Percentiles rank a stretch among this genome's conserved stretches.
These are phyloP conservation scores for Aspergillus nanangensis DNA, from an alignment of 495 filamentous ascomycete genomes.

Conservation along the genomic window DNA sequence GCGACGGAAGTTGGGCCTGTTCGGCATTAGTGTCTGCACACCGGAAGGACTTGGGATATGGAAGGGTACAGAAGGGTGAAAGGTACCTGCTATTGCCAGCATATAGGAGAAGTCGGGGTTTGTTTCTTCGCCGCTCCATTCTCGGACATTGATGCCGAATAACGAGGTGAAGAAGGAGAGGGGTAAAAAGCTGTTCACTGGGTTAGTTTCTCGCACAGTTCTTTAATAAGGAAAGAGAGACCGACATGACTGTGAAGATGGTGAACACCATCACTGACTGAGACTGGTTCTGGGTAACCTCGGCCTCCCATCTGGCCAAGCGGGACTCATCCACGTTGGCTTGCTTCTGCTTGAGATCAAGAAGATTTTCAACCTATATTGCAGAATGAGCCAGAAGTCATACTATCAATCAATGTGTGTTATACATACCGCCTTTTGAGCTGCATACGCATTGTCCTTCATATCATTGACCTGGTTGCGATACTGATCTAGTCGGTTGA, in stretches of 20 bases:
- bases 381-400: not conserved
- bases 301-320: conserved; percentile 57
- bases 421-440: conserved; percentile 33
- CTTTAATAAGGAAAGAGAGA: too few relatives aligned
- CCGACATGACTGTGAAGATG: conserved; percentile 62
- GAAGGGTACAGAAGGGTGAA: not conserved
- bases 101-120: conserved; percentile 30
- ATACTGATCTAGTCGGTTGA: conserved; percentile 52
- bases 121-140: conserved; percentile 49
- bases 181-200: conserved; percentile 50
- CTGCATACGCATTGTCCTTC: conserved; percentile 43
- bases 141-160: conserved; percentile 61
- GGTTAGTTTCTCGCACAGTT: conserved; percentile 24
- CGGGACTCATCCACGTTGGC: conserved; percentile 65
- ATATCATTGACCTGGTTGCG: conserved; percentile 53
- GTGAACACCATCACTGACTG: conserved; percentile 67
- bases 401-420: not conserved
- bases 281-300: conserved; percentile 59
- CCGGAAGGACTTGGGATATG: not conserved
- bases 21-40: not conserved
- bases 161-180: conserved; percentile 63
- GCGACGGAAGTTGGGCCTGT: conserved; percentile 35
- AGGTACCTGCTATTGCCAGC: conserved; percentile 31
- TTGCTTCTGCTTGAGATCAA: conserved; percentile 66
- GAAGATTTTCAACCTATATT: conserved; percentile 55